Percentiles rank a stretch among this genome's conserved stretches.
These are phyloP conservation scores for Arthromyces matolae DNA, from an alignment of 768 basidiomycete genomes.

Conservation along the genomic window DNA sequence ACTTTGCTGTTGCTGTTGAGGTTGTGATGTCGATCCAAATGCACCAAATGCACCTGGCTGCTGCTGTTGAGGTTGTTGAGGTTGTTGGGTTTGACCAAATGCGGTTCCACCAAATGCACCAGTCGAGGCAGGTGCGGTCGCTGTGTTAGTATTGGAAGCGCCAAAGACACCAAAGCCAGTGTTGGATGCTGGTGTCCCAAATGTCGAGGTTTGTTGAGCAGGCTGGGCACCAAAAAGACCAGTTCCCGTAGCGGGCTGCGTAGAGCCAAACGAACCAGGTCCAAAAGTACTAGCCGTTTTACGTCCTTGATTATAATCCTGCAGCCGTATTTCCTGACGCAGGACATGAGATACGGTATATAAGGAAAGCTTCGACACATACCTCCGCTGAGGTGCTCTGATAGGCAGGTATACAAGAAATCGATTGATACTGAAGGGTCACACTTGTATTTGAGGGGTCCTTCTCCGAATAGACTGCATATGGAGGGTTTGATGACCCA, in stretches of 20 bases:
- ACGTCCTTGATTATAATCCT: conserved; percentile 73
- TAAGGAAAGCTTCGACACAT: conserved; percentile 18
- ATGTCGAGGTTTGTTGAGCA: conserved; percentile 38
- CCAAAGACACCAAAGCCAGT: conserved; percentile 46
- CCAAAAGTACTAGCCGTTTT: conserved; percentile 70
- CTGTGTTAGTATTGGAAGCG: conserved; percentile 20
- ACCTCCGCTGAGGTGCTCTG: conserved; percentile 76
- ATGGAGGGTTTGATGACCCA: conserved; percentile 68
- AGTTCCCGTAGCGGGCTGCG: conserved; percentile 34
- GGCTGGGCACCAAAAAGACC: conserved; percentile 46
- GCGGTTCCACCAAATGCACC: conserved; percentile 46
- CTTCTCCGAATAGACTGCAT: conserved; percentile 58
- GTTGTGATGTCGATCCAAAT: conserved; percentile 22
- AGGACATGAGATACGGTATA: conserved; percentile 4
- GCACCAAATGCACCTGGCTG: conserved; percentile 26
- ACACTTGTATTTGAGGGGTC: conserved; percentile 44
- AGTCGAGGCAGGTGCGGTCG: conserved; percentile 24
- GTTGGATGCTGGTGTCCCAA: conserved; percentile 32
- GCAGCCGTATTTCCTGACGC: conserved; percentile 63
- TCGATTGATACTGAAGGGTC: conserved; percentile 75
- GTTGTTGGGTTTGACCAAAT: conserved; percentile 45
- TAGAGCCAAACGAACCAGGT: conserved; percentile 43
- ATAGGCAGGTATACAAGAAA: conserved; percentile 77
- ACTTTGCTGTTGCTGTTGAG: conserved; percentile 28
- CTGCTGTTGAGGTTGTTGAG: conserved; percentile 30